Evolutionary conservation across 2,329 filamentous ascomycete genomes (phyloP), one percentile per base, ranked within the genome.

Genomic region (Ceratocystis eucalypticola): DNA sequence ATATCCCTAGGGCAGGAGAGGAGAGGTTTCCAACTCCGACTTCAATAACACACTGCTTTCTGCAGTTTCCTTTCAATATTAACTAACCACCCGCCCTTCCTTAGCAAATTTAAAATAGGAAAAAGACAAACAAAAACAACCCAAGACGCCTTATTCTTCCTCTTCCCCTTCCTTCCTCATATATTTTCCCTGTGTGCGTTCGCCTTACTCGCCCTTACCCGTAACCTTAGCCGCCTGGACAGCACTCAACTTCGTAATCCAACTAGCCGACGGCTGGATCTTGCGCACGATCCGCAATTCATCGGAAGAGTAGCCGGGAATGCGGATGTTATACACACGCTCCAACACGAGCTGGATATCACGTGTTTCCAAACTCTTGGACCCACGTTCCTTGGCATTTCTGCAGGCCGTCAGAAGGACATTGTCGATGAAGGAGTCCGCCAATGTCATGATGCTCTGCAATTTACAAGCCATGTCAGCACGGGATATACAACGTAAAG

Each of bases 181-280:
- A 85, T 78, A 87, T 87, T 72, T 81, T 82, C 77, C 86, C 0
- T 41, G 37, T 1, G 12, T 15, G 12, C 37, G 37, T 41, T 41
- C 87, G 72, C 81, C 20, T 71, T 78, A 78, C 71, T 84, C 81
- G 62, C 80, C 79, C 74, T 83, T 84, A 28, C 83, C 82, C 3
- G 84, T 87, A 59, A 87, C 91, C 79, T 97, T 97, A 61, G 91
- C 91, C 1, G 92, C 93, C 77, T 96, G 91, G 17, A 99, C 88
- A 28, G 94, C 93, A 72, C 91, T 93, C 88, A 99, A 95, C 81
- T 99, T 99, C 70, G 89, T 88, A 69, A 94, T 93, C 91, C 94
- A 99, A 25, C 86, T 89, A 17, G 88, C 80, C 22, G 91, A 87
- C 1, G 94, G 94, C 74, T 94, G 88, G 65, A 95, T 88, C 79